Conservation (phyloP, 73 alveolate genomes). For the Paramecium octaurelia region DNA sequence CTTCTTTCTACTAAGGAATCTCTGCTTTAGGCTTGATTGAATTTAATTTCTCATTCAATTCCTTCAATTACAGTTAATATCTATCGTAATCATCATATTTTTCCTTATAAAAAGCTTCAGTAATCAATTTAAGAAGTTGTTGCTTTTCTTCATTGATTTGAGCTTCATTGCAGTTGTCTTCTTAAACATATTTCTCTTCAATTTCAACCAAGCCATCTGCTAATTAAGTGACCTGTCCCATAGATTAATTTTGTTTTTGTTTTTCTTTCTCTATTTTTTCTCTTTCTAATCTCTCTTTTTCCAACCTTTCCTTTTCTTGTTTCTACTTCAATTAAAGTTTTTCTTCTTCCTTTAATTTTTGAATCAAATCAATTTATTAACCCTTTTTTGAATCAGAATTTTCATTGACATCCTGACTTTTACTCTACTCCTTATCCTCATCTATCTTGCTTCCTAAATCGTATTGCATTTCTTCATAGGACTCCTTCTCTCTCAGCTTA, state of each 20-base stretch:
- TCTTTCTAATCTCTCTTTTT: neutral
- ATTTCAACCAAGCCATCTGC: neutral
- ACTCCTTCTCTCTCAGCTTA: neutral
- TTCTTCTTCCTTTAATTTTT: neutral
- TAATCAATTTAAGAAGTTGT: neutral
- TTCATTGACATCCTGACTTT: neutral
- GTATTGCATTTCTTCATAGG: neutral
- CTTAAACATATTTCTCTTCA: neutral
- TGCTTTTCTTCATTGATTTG: neutral
- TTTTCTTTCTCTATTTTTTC: neutral
- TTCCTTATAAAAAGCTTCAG: neutral
- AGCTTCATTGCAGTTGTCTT: neutral
- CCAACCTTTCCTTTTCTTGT: neutral
- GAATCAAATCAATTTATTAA: neutral
- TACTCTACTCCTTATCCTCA: neutral
- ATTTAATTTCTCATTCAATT: neutral
- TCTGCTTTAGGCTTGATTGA: neutral
- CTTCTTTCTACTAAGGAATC: neutral
- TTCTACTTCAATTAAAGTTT: neutral
- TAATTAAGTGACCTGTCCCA: neutral
- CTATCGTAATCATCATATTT: neutral
- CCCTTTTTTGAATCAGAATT: neutral
- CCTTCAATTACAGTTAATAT: neutral
- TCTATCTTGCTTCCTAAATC: neutral
- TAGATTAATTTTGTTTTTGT: neutral